Evolutionary conservation across 306 rosid species (phyloP).

Genomic region (Trifolium repens): DNA sequence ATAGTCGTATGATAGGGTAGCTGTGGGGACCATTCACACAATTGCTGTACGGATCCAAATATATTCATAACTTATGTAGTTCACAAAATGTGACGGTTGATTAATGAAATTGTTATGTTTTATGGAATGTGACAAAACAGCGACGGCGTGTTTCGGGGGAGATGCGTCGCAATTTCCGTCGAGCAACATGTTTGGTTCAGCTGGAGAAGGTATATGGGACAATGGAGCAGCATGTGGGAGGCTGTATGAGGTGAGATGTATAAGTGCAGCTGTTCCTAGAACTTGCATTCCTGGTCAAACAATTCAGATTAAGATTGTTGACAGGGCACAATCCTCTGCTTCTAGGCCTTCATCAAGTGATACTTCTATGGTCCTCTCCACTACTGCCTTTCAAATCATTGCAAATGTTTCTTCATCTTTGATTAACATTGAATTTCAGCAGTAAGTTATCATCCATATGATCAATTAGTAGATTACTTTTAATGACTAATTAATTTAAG

Average conservation of each 20-base stretch:
- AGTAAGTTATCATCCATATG: constrained; percentile 47
- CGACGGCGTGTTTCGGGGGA: constrained; percentile 61
- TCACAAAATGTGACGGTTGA: background rate
- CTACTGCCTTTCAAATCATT: constrained; percentile 60
- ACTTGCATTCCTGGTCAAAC: constrained; percentile 59
- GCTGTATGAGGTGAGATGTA: constrained; percentile 68
- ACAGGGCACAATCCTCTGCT: constrained; percentile 55
- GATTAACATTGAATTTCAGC: constrained; percentile 67
- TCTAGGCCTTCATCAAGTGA: constrained; percentile 49
- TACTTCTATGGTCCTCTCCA: constrained; percentile 65
- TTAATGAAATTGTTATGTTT: background rate
- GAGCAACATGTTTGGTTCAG: constrained; percentile 68
- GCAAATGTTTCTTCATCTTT: constrained; percentile 51
- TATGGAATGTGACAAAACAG: constrained; percentile 35
- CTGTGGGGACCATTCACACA: too few species aligned
- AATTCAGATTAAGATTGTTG: constrained; percentile 70
- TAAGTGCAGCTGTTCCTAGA: constrained; percentile 55
- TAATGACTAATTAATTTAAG: too few species aligned
- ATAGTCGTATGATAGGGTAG: too few species aligned
- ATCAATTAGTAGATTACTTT: background rate
- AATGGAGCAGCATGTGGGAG: constrained; percentile 93
- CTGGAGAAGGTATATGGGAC: constrained; percentile 89
- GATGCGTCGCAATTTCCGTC: constrained; percentile 59
- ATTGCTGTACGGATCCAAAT: too few species aligned
- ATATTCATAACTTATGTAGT: background rate